phyloP scores from a whole-genome alignment of 2,329 filamentous ascomycete species.

The Chaetomium globosum region DNA sequence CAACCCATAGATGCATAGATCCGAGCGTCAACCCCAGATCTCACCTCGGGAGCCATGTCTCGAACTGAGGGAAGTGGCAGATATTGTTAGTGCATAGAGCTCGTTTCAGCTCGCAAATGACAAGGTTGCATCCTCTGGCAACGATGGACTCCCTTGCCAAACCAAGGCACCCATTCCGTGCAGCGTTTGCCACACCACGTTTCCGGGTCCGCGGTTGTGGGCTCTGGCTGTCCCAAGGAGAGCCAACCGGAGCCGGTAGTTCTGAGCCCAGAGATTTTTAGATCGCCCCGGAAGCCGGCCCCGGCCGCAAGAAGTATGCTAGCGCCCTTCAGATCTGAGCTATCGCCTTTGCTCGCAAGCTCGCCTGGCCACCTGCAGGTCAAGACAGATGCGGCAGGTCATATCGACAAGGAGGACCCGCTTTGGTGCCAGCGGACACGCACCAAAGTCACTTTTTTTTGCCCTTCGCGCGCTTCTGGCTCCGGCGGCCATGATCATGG shows the following conservation, averaged over 20 bases:
- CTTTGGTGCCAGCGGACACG: conserved; percentile 2
- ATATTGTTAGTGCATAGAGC: conserved; percentile 2
- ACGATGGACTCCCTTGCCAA: conserved; percentile 17
- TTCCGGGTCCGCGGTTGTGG: conserved; percentile 5
- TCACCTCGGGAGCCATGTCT: neutral
- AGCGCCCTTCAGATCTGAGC: conserved; percentile 21
- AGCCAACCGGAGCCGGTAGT: conserved; percentile 10
- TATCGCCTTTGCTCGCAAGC: conserved; percentile 19
- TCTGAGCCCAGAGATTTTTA: too few species aligned
- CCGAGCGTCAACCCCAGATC: neutral
- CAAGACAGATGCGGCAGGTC: conserved; percentile 22
- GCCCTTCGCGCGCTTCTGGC: neutral
- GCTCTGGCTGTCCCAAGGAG: neutral
- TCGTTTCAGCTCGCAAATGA: conserved; percentile 13
- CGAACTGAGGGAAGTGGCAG: neutral
- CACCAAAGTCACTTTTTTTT: neutral
- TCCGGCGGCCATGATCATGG: neutral
- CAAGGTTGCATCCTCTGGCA: neutral
- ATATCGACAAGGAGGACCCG: conserved; percentile 1
- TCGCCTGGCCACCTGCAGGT: conserved; percentile 19
- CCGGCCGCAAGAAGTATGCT: conserved; percentile 9
- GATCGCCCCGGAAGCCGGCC: conserved; percentile 7
- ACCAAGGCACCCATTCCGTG: conserved; percentile 6
- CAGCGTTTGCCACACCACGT: conserved; percentile 12
- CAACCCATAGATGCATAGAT: neutral